A percentile compares a stretch with the other conserved stretches of the same genome.
phyloP scores from a whole-genome alignment of 2,329 filamentous ascomycete species.

The Ascochyta clinopodiicola region DNA sequence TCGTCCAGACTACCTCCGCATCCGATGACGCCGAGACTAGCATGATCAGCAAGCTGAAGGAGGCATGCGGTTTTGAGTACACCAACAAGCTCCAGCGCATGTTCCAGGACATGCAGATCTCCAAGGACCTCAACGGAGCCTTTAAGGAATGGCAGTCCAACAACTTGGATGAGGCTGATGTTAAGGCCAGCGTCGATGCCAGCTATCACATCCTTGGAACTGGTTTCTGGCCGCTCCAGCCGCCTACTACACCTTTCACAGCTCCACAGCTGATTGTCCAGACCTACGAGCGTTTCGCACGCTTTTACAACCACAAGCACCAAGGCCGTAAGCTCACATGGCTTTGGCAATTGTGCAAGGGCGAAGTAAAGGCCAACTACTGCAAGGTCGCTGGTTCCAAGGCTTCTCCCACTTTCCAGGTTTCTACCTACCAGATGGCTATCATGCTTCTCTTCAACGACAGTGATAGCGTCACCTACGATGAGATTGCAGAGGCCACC shows the following conservation, averaged over 20 bases:
- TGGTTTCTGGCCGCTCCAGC: slow-evolving; percentile 92
- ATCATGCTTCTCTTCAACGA: slow-evolving; percentile 96
- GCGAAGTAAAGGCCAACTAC: slow-evolving; percentile 93
- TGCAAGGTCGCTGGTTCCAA: slow-evolving; percentile 71
- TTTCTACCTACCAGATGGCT: slow-evolving; percentile 98
- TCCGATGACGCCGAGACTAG: slow-evolving; percentile 97
- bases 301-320: slow-evolving; percentile 96
- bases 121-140: slow-evolving; percentile 90
- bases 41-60: slow-evolving; percentile 99
- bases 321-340: slow-evolving; percentile 95
- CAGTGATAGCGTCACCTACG: slow-evolving; percentile 80
- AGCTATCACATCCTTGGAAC: slow-evolving; percentile 93
- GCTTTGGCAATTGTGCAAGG: slow-evolving; percentile 98
- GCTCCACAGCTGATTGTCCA: slow-evolving; percentile 84
- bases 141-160: slow-evolving; percentile 80
- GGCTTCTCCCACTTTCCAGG: slow-evolving; percentile 94
- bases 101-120: slow-evolving; percentile 99
- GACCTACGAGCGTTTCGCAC: slow-evolving; percentile 87
- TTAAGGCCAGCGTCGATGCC: slow-evolving; percentile 78
- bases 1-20: slow-evolving; percentile 94
- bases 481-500: slow-evolving; percentile 84
- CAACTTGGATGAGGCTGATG: slow-evolving; percentile 68
- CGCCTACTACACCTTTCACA: slow-evolving; percentile 86
- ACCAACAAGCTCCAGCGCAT: slow-evolving; percentile 99
- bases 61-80: slow-evolving; percentile 98